phyloP scores from a whole-genome alignment of 768 basidiomycete genomes.

The Mycena rosella region DNA sequence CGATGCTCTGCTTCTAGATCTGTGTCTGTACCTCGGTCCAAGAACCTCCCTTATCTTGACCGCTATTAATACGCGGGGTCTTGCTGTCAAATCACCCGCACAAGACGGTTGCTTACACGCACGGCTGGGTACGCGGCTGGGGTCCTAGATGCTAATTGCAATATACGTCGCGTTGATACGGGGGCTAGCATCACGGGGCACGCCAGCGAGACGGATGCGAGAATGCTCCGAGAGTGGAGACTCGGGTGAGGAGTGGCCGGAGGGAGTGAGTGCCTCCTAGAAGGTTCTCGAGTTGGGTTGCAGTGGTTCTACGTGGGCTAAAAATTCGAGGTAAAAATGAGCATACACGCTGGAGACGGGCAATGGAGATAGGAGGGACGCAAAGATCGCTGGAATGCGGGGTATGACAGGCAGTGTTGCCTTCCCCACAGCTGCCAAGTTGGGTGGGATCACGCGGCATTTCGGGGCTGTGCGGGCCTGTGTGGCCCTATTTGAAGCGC shows the following conservation, averaged over 20 bases:
- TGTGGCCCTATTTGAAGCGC: slow-evolving; percentile 18
- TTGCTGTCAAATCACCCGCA: background rate
- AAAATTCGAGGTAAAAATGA: background rate
- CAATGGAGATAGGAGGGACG: slow-evolving; percentile 4
- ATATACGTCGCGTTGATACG: slow-evolving; percentile 16
- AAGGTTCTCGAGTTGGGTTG: too few species aligned
- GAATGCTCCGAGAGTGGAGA: background rate
- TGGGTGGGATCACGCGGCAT: background rate
- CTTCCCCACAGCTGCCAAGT: slow-evolving; percentile 21
- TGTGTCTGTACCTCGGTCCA: too few species aligned
- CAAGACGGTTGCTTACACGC: background rate
- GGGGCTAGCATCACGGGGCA: slow-evolving; percentile 5
- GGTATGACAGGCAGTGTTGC: slow-evolving; percentile 17
- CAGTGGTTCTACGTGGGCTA: too few species aligned
- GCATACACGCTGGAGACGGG: background rate
- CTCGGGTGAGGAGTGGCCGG: too few species aligned
- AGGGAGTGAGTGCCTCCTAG: too few species aligned
- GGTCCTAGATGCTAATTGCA: slow-evolving; percentile 1
- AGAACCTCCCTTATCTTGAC: too few species aligned
- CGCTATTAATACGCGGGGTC: background rate
- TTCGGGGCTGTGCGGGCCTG: background rate
- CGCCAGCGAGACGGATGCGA: background rate
- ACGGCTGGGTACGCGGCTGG: background rate
- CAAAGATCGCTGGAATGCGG: slow-evolving; percentile 14
- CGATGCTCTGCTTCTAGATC: too few species aligned